Conservation (phyloP, 345 rosid genomes). For the Cochlearia excelsa region DNA sequence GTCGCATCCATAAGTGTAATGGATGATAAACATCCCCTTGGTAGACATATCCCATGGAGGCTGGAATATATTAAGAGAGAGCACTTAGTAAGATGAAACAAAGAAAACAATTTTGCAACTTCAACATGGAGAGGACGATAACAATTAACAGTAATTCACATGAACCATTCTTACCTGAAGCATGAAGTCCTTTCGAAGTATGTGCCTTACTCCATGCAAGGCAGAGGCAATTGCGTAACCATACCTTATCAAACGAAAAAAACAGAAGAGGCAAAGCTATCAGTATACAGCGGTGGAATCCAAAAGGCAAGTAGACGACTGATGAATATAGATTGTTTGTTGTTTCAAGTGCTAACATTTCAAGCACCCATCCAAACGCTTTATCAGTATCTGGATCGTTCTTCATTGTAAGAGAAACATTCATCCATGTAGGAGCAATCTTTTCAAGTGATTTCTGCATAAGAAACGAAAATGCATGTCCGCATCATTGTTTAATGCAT, state of each 20-base stretch:
- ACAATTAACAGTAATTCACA: constrained; percentile 11
- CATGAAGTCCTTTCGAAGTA: constrained; percentile 88
- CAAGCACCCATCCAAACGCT: constrained; percentile 96
- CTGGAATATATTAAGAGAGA: constrained; percentile 44
- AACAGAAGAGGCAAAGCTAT: constrained; percentile 14
- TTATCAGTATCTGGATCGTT: constrained; percentile 92
- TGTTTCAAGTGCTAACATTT: constrained; percentile 65
- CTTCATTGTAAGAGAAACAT: constrained; percentile 88
- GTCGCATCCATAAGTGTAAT: constrained; percentile 95
- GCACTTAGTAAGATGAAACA: constrained; percentile 12
- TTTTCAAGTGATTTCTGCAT: constrained; percentile 66
- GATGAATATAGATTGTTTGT: constrained; percentile 9
- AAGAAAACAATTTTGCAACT: neutral
- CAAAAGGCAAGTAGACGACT: constrained; percentile 1
- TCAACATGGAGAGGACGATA: neutral
- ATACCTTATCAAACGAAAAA: constrained; percentile 59
- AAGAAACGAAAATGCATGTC: constrained; percentile 14
- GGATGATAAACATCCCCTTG: constrained; percentile 74
- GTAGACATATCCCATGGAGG: constrained; percentile 93
- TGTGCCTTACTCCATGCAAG: constrained; percentile 82
- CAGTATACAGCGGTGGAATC: constrained; percentile 18
- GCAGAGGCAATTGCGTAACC: constrained; percentile 99
- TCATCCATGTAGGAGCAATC: constrained; percentile 98
- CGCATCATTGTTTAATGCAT: constrained; percentile 1
- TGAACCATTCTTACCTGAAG: constrained; percentile 59